Base-by-base conservation (phyloP, 1,284 basidiomycete species). In the Pseudozyma sp. region DNA sequence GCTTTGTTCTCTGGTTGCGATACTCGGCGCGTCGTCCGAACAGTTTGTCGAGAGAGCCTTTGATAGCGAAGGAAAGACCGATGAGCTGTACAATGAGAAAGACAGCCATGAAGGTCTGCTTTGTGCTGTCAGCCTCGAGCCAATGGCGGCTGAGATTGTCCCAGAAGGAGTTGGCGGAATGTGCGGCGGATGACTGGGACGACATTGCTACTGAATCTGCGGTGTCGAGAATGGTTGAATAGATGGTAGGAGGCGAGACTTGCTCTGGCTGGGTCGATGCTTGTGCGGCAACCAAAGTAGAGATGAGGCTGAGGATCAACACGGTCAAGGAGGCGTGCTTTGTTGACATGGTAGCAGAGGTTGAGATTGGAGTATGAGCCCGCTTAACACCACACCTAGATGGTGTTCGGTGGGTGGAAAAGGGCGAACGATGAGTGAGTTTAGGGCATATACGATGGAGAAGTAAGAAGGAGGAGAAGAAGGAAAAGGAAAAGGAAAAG, bases 61-160 rank as follows among this genome's bases (percentile, higher is more conserved):
- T 75, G 68, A 75, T 59, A 43, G 55, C 57, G 50, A 47, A 67
- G 38, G 61, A 52, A 16, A 75, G 58, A 34, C 34, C 57, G 5
- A 75, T 60, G 25, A 75, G 19, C 52, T 75, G 72, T 2, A 68
- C 38, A 34, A 75, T 62, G 53, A 70, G 64, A 12, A 75, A 55
- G 48, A 75, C 45, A 40, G 72, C 72, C 72, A 75, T 75, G 25
- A 75, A 67, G 13, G 72, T 75, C 51, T 75, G 72, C 55, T 75
- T 75, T 25, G 63, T 70, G 48, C 68, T 61, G 44, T 70, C 68
- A 12, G 68, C 72, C 51, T 75, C 56, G 18, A 49, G 67, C 72
- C 72, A 75, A 21, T 75, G 72, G 36, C 60, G 43, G 49, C 45
- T 44, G 14, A 75, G 35, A 16, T 59, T 67, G 51, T 68, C 64